Conservation (phyloP, 176 grass and related monocot species). For the Eleusine indica region DNA sequence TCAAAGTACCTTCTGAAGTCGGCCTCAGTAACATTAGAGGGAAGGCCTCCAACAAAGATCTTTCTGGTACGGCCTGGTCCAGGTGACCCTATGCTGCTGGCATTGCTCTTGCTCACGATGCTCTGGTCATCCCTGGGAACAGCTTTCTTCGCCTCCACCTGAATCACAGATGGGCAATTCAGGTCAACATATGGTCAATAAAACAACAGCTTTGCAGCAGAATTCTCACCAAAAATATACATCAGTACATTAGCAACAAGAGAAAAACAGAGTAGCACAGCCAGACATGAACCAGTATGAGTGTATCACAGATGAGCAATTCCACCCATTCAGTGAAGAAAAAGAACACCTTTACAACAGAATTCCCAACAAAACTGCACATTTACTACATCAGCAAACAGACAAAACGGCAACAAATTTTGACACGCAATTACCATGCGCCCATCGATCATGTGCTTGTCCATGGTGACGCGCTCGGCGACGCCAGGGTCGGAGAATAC, state of each 20-base stretch:
- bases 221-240: constrained; percentile 31
- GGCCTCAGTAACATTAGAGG: constrained; percentile 74
- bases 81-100: constrained; percentile 57
- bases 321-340: not conserved
- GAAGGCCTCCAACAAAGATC: constrained; percentile 91
- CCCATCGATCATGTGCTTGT: constrained; percentile 95
- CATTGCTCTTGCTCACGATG: constrained; percentile 65
- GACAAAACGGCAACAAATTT: not conserved
- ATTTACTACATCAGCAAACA: not conserved
- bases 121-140: constrained; percentile 86
- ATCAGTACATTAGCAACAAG: not conserved
- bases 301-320: constrained; percentile 21
- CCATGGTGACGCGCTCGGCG: constrained; percentile 70
- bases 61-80: constrained; percentile 75
- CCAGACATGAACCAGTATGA: not conserved
- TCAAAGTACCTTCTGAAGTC: constrained; percentile 92
- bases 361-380: constrained; percentile 25
- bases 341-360: constrained; percentile 7
- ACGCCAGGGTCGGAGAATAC: constrained; percentile 65
- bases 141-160: constrained; percentile 96
- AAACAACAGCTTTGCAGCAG: constrained; percentile 14
- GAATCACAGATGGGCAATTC: constrained; percentile 30
- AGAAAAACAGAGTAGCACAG: not conserved
- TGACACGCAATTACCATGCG: constrained; percentile 63
- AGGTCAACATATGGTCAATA: not conserved